These are phyloP conservation scores for Prototheca wickerhamii DNA, from an alignment of 163 green algal genomes.

Conservation along the genomic window DNA sequence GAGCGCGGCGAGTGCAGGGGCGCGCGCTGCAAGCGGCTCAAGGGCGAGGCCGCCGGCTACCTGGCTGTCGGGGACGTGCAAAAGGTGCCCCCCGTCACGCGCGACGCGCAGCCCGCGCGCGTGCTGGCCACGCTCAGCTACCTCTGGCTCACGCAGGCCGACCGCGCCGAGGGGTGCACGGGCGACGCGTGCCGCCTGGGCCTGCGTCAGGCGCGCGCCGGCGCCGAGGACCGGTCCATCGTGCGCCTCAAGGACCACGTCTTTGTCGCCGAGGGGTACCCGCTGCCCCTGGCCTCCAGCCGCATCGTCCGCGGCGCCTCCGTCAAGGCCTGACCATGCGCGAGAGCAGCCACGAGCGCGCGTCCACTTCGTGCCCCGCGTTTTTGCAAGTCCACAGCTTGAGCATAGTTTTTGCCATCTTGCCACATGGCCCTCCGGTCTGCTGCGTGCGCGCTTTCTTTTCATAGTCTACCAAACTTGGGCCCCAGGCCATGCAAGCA, in stretches of 20 bases:
- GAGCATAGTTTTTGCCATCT: no score
- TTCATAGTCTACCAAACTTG: no score
- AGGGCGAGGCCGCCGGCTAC: slow-evolving; percentile 58
- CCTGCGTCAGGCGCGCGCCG: background rate
- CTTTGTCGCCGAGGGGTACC: slow-evolving; percentile 62
- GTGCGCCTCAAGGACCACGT: slow-evolving; percentile 46
- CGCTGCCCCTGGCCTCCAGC: slow-evolving; percentile 23
- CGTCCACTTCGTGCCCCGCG: background rate
- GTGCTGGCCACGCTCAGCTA: slow-evolving; percentile 95
- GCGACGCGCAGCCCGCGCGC: slow-evolving; percentile 89
- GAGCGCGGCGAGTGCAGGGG: background rate
- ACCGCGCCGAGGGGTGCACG: slow-evolving; percentile 27
- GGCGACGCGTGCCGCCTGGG: background rate
- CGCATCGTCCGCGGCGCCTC: no score
- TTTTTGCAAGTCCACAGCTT: no score
- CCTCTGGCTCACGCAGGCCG: slow-evolving; percentile 77
- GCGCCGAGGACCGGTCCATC: slow-evolving; percentile 5
- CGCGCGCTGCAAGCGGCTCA: background rate
- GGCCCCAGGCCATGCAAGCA: no score
- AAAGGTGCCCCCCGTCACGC: slow-evolving; percentile 38
- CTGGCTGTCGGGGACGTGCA: slow-evolving; percentile 54
- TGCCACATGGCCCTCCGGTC: no score
- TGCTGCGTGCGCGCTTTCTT: no score
- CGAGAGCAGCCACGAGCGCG: no score
- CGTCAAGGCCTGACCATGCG: no score